Base-by-base conservation (phyloP, 2,329 filamentous ascomycete species). In the Colletotrichum brevisporum region DNA sequence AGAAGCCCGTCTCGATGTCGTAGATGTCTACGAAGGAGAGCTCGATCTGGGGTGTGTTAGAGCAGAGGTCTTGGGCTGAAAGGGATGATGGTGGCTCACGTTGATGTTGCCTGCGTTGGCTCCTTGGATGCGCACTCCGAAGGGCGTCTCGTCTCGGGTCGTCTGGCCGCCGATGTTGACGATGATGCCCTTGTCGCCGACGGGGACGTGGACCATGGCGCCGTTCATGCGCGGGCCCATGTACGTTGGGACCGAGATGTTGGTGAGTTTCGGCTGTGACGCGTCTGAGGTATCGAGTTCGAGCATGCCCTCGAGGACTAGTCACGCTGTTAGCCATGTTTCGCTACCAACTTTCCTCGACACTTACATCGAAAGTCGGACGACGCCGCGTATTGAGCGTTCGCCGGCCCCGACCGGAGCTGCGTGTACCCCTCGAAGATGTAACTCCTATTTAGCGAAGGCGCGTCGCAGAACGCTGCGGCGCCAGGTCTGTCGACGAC, bases 211-310 rank as follows among this genome's bases (percentile, higher is more conserved):
- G 4, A 73, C 71, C 67, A 72, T 73, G 13, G 70, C 72, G 24
- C 72, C 72, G 36, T 73, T 73, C 72, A 73, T 73, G 8, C 72
- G 72, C 6, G 72, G 71, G 1, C 72, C 71, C 41, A 72, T 59
- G 6, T 70, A 67, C 5, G 59, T 63, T 12, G 72, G 72, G 6
- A 73, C 70, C 1, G 72, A 73, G 10, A 73, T 71, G 62, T 73
- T 73, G 39, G 72, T 71, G 15, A 73, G 70, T 10, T 63, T 71
- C 10, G 72, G 72, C 39, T 51, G 27, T 0, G 55, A 21, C 6
- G 63, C 45, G 10, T 67, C 59, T 26, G 43, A 18, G 1, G 71
- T 71, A 9, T 73, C 71, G 5, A 73, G 69, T 5, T 63, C 55
- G 4, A 73, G 64, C 69, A 73, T 69, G 8, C 72, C 72, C 13